phyloP scores from a whole-genome alignment of 495 filamentous ascomycete species.

The Podospora bellae-mahoneyi region DNA sequence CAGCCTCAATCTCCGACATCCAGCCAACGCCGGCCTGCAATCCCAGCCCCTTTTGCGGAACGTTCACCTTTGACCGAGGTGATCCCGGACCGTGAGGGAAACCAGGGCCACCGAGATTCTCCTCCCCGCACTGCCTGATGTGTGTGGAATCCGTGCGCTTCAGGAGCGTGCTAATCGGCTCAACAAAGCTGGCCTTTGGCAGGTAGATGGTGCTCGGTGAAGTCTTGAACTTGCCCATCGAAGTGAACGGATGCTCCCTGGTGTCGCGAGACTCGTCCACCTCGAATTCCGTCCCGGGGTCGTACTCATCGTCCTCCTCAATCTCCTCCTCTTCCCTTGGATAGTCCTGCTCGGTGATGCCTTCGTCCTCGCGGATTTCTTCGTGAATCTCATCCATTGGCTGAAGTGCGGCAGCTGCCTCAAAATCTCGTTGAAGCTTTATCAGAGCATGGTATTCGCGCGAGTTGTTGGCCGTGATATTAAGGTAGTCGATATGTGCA shows the following conservation, averaged over 20 bases:
- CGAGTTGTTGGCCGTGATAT: constrained; percentile 45
- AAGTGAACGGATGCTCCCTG: constrained; percentile 65
- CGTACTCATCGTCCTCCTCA: constrained; percentile 37
- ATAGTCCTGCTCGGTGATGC: neutral
- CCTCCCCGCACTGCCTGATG: constrained; percentile 62
- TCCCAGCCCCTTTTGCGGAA: constrained; percentile 64
- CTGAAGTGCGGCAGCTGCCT: constrained; percentile 44
- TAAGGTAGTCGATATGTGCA: constrained; percentile 36
- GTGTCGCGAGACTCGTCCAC: constrained; percentile 16
- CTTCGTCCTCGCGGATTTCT: constrained; percentile 48
- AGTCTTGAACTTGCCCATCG: constrained; percentile 60
- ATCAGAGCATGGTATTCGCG: constrained; percentile 50
- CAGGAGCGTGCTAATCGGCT: constrained; percentile 64
- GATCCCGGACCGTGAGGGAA: constrained; percentile 66
- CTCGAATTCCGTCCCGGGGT: constrained; percentile 33
- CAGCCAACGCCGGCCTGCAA: constrained; percentile 64
- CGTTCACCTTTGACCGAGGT: constrained; percentile 32
- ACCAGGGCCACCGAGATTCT: constrained; percentile 66
- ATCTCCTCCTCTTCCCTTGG: constrained; percentile 22
- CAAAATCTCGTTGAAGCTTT: constrained; percentile 51
- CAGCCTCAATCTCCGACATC: constrained; percentile 85
- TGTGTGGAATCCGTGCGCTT: constrained; percentile 67
- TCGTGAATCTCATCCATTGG: constrained; percentile 27
- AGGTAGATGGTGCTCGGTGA: constrained; percentile 66
- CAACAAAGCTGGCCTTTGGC: constrained; percentile 61